phyloP scores from a whole-genome alignment of 352 stramenopile species.

The Phytophthora crassamura region DNA sequence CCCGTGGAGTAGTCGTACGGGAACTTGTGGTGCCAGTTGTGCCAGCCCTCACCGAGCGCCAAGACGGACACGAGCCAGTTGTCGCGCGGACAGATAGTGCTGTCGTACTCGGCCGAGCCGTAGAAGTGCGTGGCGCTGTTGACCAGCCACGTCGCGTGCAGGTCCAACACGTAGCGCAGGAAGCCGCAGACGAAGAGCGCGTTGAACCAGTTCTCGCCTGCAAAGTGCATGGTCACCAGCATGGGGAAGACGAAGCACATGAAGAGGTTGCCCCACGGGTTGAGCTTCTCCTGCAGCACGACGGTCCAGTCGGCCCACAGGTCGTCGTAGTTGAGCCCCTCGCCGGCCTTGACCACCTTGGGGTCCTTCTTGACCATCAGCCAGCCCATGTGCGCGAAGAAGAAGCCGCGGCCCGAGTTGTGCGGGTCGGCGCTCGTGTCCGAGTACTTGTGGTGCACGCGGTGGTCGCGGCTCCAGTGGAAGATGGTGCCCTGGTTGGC shows the following conservation, averaged over 20 bases:
- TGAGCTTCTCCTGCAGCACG: constrained; percentile 95
- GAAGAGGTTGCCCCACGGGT: constrained; percentile 97
- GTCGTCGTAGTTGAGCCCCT: constrained; percentile 96
- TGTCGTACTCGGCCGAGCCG: constrained; percentile 97
- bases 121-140: constrained; percentile 98
- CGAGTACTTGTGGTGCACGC: constrained; percentile 99
- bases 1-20: constrained; percentile 98
- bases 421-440: constrained; percentile 96
- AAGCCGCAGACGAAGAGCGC: constrained; percentile 95
- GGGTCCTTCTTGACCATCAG: constrained; percentile 98
- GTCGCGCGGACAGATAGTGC: constrained; percentile 92
- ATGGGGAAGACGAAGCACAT: constrained; percentile 97
- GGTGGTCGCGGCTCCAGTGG: constrained; percentile 98
- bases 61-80: constrained; percentile 97
- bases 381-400: constrained; percentile 99
- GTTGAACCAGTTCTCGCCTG: constrained; percentile 94
- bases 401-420: constrained; percentile 98
- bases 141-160: constrained; percentile 98
- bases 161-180: constrained; percentile 93
- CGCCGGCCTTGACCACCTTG: constrained; percentile 84
- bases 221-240: constrained; percentile 85
- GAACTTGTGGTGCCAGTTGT: constrained; percentile 99
- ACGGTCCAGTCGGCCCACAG: constrained; percentile 95
- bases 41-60: constrained; percentile 98
- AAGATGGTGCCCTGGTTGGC: constrained; percentile 99